phyloP scores from a whole-genome alignment of 2,329 filamentous ascomycete genomes.

The Xenosphaeropsis pyriputrescens region DNA sequence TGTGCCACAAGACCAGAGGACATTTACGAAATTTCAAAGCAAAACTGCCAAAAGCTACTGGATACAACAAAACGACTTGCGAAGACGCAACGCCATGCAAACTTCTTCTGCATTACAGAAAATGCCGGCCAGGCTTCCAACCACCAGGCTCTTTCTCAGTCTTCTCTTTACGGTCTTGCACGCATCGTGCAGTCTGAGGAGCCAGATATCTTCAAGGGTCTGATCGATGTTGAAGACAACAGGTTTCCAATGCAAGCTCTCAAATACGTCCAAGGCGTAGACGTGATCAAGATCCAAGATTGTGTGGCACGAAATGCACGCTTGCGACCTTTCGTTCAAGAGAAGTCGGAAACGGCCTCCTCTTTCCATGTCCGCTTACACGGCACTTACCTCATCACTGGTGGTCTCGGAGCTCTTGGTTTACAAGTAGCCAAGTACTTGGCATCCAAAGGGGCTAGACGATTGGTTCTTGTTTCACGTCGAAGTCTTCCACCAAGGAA shows the following conservation, averaged over 20 bases:
- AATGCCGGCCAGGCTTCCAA: background rate
- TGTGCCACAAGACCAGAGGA: no score
- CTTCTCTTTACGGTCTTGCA: constrained; percentile 17
- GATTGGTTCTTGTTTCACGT: constrained; percentile 25
- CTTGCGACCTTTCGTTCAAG: constrained; percentile 14
- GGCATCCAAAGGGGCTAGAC: constrained; percentile 23
- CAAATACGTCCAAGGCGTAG: constrained; percentile 21
- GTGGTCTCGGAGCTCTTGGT: constrained; percentile 24
- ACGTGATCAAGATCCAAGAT: constrained; percentile 24
- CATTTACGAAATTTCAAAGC: background rate
- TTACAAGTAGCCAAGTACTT: constrained; percentile 22
- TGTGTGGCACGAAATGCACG: constrained; percentile 19
- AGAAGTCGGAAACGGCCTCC: constrained; percentile 4
- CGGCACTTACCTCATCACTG: constrained; percentile 28
- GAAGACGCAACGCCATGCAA: background rate
- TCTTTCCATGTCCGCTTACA: constrained; percentile 4
- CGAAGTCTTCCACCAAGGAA: constrained; percentile 20
- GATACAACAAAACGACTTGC: background rate
- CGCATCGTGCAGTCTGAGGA: constrained; percentile 24
- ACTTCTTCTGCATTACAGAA: background rate
- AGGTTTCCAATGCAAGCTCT: constrained; percentile 20
- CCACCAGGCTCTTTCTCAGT: background rate
- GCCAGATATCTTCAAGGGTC: constrained; percentile 20
- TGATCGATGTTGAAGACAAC: constrained; percentile 21
- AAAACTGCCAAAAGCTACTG: background rate